Conservation (phyloP, 1,284 basidiomycete species). For the Ganoderma multipileum region DNA sequence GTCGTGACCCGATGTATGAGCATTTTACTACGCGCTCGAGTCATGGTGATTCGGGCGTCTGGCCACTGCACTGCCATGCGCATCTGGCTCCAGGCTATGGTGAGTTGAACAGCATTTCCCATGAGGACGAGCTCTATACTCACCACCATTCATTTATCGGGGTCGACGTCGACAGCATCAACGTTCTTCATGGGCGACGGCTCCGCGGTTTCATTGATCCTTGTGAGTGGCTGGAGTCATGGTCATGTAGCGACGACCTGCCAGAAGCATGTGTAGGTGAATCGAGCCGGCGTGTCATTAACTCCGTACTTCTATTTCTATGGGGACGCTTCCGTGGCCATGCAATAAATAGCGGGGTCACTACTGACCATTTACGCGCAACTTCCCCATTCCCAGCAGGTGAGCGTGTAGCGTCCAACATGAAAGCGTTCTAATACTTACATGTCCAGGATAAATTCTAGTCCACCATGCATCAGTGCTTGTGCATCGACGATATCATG, state of each 20-base stretch:
- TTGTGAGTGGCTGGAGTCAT: not conserved
- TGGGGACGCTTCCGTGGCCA: not conserved
- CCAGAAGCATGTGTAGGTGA: not conserved
- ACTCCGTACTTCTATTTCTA: not conserved
- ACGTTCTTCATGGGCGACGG: not conserved
- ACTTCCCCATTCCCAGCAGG: not conserved
- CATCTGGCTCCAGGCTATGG: not conserved
- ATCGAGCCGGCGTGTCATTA: not conserved
- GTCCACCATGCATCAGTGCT: slow-evolving; percentile 1
- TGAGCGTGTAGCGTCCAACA: not conserved
- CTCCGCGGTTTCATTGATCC: not conserved
- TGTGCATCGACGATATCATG: slow-evolving; percentile 3
- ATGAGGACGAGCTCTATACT: not conserved
- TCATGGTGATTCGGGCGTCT: not conserved
- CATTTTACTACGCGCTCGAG: not conserved
- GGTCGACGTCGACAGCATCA: not conserved
- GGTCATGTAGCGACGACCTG: not conserved
- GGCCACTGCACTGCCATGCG: not conserved
- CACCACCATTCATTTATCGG: not conserved
- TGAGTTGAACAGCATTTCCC: not conserved
- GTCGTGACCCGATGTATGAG: not conserved
- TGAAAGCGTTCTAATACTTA: not conserved
- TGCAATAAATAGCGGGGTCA: not conserved
- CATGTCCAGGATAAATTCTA: not conserved
- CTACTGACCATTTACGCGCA: not conserved